phyloP scores from a whole-genome alignment of 257 asterid genomes.

The Solanum pimpinellifolium region DNA sequence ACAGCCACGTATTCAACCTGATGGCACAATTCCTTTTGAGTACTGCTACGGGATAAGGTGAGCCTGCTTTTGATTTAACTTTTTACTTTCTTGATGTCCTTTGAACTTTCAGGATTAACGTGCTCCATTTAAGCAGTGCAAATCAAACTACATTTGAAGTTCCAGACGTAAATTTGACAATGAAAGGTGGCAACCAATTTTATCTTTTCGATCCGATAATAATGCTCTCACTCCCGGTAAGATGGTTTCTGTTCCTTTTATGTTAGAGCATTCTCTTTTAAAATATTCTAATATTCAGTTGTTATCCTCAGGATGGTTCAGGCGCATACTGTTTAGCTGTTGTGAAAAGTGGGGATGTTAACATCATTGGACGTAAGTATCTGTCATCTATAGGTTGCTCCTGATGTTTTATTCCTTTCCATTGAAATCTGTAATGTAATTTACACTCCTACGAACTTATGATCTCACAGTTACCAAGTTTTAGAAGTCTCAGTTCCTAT shows the following conservation, averaged over 20 bases:
- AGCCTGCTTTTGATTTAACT: not conserved
- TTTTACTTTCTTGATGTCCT: not conserved
- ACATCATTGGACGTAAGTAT: conserved; percentile 96
- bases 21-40: conserved; percentile 42
- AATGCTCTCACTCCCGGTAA: conserved; percentile 39
- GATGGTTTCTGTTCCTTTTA: not conserved
- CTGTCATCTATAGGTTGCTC: not conserved
- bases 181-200: conserved; percentile 64
- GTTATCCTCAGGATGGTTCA: conserved; percentile 32
- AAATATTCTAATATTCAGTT: conserved; percentile 4
- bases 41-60: conserved; percentile 71
- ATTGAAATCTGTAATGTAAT: not conserved
- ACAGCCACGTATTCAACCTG: conserved; percentile 46
- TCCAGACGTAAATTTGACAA: conserved; percentile 68
- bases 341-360: conserved; percentile 58
- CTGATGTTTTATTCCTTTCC: not conserved
- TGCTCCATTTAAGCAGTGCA: conserved; percentile 32
- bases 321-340: conserved; percentile 64
- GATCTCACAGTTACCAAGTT: not conserved
- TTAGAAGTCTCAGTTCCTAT: not conserved
- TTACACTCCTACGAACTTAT: not conserved
- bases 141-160: conserved; percentile 24
- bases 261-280: not conserved
- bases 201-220: conserved; percentile 36
- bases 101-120: conserved; percentile 1